Evolutionary conservation across 139 green algal genomes (phyloP).

Genomic region (Mesotaenium endlicherianum): DNA sequence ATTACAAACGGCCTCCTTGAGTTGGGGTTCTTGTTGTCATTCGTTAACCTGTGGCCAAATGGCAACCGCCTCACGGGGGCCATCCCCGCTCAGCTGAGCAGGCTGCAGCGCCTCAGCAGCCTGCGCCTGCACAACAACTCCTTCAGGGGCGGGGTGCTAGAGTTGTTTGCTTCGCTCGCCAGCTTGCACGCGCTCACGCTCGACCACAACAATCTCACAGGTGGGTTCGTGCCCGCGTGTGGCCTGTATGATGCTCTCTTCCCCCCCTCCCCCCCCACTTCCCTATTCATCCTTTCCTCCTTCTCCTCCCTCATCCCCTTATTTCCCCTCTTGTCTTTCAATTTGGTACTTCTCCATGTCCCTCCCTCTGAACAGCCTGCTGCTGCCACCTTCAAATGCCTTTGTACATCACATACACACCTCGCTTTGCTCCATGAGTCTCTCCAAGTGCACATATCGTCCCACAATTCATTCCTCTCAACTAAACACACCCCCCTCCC

Average conservation of each 20-base stretch:
- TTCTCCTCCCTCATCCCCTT: background rate
- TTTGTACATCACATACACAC: too few species aligned
- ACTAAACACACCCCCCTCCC: too few species aligned
- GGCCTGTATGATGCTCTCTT: too few species aligned
- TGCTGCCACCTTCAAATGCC: too few species aligned
- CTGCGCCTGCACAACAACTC: constrained; percentile 14
- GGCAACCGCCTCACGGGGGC: constrained; percentile 10
- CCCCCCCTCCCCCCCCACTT: background rate
- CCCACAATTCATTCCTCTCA: too few species aligned
- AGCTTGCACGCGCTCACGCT: background rate
- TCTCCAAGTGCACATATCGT: too few species aligned
- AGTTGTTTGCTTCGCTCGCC: background rate
- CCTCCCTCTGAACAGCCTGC: too few species aligned
- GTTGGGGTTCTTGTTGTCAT: background rate
- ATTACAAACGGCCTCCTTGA: background rate
- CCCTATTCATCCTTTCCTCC: background rate
- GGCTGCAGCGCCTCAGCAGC: background rate
- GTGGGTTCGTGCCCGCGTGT: too few species aligned
- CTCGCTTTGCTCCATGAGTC: too few species aligned
- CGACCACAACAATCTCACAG: background rate
- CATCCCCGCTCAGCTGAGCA: constrained; percentile 7
- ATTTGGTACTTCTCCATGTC: too few species aligned
- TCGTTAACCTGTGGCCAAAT: constrained; percentile 8
- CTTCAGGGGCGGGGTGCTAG: background rate
- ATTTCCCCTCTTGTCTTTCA: too few species aligned